These are phyloP conservation scores for Epithele typhae DNA, from an alignment of 768 basidiomycete species.

Conservation along the genomic window DNA sequence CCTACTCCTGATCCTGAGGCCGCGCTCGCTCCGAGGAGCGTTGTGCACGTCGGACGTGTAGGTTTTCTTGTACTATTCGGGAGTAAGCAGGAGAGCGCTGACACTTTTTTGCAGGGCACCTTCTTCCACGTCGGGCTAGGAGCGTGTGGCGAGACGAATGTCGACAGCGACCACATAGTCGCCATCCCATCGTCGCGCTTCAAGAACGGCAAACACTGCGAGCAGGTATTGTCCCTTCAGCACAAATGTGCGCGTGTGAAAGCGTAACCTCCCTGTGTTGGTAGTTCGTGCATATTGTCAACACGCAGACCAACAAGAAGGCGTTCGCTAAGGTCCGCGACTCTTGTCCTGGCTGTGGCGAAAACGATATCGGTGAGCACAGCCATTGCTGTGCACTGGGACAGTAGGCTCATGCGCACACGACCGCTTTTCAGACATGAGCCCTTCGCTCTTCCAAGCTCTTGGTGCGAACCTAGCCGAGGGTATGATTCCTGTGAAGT, in stretches of 20 bases:
- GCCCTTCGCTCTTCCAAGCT: conserved; percentile 50
- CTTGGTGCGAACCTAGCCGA: conserved; percentile 36
- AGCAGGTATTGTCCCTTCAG: too few species aligned
- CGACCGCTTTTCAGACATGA: conserved; percentile 50
- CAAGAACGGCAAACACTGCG: conserved; percentile 49
- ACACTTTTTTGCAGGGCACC: conserved; percentile 45
- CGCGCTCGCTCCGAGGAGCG: conserved; percentile 42
- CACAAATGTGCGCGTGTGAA: too few species aligned
- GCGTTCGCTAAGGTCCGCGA: conserved; percentile 50
- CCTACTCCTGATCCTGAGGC: conserved; percentile 41
- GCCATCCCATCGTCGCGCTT: conserved; percentile 55
- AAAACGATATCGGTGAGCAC: conserved; percentile 50
- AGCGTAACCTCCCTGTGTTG: too few species aligned
- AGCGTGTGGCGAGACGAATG: conserved; percentile 56
- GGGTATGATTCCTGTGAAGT: conserved; percentile 49
- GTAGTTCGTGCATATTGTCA: conserved; percentile 57
- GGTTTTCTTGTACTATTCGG: not conserved
- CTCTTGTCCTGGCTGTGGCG: conserved; percentile 50
- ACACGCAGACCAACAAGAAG: conserved; percentile 46
- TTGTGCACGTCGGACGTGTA: conserved; percentile 52
- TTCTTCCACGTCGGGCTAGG: conserved; percentile 57
- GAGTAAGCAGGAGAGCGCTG: not conserved
- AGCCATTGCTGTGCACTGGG: not conserved
- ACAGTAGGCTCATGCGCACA: not conserved
- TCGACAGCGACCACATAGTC: conserved; percentile 48